A percentile compares a stretch with the other conserved stretches of the same genome.
phyloP scores from a whole-genome alignment of 164 flowering plant genomes.

The Dillenia turbinata region DNA sequence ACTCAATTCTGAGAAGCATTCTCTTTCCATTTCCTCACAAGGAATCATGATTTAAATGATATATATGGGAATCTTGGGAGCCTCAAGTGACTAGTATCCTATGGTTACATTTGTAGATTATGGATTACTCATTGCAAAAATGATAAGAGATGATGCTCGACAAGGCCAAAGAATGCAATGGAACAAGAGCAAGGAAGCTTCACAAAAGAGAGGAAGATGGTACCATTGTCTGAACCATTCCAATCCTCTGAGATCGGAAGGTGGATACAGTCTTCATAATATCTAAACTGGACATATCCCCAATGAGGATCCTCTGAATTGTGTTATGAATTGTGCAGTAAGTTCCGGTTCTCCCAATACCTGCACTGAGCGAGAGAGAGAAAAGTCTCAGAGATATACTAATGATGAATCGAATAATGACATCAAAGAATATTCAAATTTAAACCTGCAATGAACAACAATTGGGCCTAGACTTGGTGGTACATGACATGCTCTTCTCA shows the following conservation, averaged over 20 bases:
- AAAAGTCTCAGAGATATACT: slow-evolving; percentile 17
- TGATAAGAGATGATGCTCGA: too few relatives aligned
- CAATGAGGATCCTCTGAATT: slow-evolving; percentile 79
- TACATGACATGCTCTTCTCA: slow-evolving; percentile 49
- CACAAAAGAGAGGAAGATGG: slow-evolving; percentile 3
- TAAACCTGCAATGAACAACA: slow-evolving; percentile 97
- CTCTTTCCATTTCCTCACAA: too few relatives aligned
- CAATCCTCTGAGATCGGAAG: slow-evolving; percentile 88
- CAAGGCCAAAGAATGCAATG: not conserved
- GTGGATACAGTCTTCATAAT: slow-evolving; percentile 49
- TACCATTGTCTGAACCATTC: slow-evolving; percentile 98
- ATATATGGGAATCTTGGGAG: too few relatives aligned
- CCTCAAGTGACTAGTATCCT: too few relatives aligned
- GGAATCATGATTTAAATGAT: too few relatives aligned
- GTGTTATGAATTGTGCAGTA: slow-evolving; percentile 85
- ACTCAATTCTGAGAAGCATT: too few relatives aligned
- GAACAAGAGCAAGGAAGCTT: not conserved
- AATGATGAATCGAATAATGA: not conserved
- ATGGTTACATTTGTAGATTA: too few relatives aligned
- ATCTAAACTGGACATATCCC: slow-evolving; percentile 91
- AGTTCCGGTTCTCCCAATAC: slow-evolving; percentile 96
- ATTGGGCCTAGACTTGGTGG: slow-evolving; percentile 79
- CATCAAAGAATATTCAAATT: slow-evolving; percentile 1
- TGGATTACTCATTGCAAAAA: too few relatives aligned
- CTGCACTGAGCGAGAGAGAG: slow-evolving; percentile 66